These are phyloP conservation scores for Tricholoma bakamatsutake DNA, from an alignment of 768 basidiomycete genomes.

Conservation along the genomic window DNA sequence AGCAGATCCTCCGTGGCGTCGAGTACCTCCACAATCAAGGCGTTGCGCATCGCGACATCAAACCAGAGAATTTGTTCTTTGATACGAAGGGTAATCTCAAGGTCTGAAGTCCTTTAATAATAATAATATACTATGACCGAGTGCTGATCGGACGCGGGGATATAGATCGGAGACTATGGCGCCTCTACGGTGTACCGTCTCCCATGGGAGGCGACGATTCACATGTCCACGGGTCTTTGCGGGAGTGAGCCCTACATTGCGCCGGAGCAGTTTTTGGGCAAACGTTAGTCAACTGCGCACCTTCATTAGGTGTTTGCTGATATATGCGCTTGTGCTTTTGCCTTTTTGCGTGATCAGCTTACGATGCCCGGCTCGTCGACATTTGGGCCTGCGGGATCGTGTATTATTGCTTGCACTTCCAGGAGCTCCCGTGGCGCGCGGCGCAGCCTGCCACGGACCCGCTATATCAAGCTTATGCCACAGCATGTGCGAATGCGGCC, in stretches of 20 bases:
- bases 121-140: neutral
- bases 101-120: slow-evolving; percentile 36
- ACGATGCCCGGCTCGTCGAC: slow-evolving; percentile 95
- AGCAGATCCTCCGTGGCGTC: slow-evolving; percentile 87
- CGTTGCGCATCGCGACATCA: slow-evolving; percentile 96
- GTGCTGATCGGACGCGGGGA: neutral
- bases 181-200: slow-evolving; percentile 98
- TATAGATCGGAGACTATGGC: slow-evolving; percentile 94
- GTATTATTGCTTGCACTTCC: slow-evolving; percentile 98
- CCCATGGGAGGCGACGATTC: slow-evolving; percentile 96
- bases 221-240: slow-evolving; percentile 95
- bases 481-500: slow-evolving; percentile 45
- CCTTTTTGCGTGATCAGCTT: slow-evolving; percentile 47
- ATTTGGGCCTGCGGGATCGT: slow-evolving; percentile 97
- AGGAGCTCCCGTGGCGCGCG: slow-evolving; percentile 96
- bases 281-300: slow-evolving; percentile 65
- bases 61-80: slow-evolving; percentile 96
- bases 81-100: slow-evolving; percentile 90
- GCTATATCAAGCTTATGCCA: slow-evolving; percentile 73
- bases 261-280: slow-evolving; percentile 92
- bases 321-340: slow-evolving; percentile 26
- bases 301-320: slow-evolving; percentile 27
- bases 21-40: slow-evolving; percentile 93
- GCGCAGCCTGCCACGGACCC: slow-evolving; percentile 73
- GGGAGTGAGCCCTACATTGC: slow-evolving; percentile 99